Percentiles rank a stretch among this genome's conserved stretches.
phyloP scores from a whole-genome alignment of 73 alveolate genomes.

The Paraurostyla sp. region DNA sequence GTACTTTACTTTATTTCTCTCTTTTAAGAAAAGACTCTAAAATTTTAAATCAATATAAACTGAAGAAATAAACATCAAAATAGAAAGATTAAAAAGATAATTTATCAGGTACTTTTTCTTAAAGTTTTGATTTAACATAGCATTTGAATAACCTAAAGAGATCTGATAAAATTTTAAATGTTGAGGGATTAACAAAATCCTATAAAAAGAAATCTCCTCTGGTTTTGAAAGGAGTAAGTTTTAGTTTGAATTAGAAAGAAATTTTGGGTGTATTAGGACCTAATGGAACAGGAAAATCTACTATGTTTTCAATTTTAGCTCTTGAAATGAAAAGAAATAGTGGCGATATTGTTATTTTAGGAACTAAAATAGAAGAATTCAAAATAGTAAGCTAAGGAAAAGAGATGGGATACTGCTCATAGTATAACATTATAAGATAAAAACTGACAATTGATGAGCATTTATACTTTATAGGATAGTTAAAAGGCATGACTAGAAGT shows the following conservation, averaged over 20 bases:
- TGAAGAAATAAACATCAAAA: no score
- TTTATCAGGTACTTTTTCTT: no score
- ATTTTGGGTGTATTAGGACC: slow-evolving; percentile 98
- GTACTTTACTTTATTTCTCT: no score
- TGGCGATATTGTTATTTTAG: slow-evolving; percentile 20
- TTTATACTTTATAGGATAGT: slow-evolving; percentile 88
- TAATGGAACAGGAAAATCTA: slow-evolving; percentile 99
- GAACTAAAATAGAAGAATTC: slow-evolving; percentile 1
- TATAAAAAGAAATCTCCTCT: slow-evolving; percentile 20
- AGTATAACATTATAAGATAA: slow-evolving; percentile 96
- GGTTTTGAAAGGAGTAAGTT: background rate
- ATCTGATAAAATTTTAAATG: background rate
- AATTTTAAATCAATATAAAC: no score
- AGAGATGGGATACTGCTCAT: slow-evolving; percentile 97
- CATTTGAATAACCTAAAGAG: no score
- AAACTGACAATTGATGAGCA: slow-evolving; percentile 96
- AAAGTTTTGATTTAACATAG: no score
- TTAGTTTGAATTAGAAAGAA: slow-evolving; percentile 57
- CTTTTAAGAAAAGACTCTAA: no score
- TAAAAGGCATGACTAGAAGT: slow-evolving; percentile 89
- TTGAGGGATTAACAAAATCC: background rate
- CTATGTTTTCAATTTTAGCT: slow-evolving; percentile 90
- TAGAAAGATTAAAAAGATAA: no score
- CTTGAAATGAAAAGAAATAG: background rate
- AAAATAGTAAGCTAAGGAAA: background rate